These are phyloP conservation scores for Lablab purpureus DNA, from an alignment of 306 rosid genomes.

Conservation along the genomic window DNA sequence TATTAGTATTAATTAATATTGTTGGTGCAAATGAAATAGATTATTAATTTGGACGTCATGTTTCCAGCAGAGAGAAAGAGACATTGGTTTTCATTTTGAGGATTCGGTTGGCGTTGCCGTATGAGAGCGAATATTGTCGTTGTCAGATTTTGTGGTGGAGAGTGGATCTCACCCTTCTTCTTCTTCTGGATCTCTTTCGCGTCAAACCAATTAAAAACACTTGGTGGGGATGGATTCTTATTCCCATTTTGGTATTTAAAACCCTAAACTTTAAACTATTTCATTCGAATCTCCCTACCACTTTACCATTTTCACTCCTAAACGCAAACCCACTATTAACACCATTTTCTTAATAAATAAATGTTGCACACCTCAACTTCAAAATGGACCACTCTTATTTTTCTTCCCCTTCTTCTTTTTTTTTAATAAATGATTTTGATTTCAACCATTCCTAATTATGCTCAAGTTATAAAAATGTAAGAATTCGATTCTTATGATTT, in stretches of 20 bases:
- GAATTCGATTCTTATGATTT: neutral
- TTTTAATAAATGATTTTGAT: neutral
- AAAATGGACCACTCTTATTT: neutral
- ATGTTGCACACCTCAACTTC: neutral
- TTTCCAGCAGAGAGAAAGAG: conserved; percentile 42
- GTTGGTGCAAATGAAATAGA: neutral
- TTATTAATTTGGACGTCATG: conserved; percentile 32
- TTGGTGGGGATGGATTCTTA: conserved; percentile 42
- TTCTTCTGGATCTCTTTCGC: conserved; percentile 19
- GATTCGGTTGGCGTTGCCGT: conserved; percentile 38
- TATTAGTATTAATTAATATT: neutral
- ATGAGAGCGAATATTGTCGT: conserved; percentile 37
- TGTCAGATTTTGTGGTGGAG: conserved; percentile 34
- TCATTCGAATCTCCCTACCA: conserved; percentile 26
- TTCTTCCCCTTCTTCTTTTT: too few species aligned
- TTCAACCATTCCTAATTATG: neutral
- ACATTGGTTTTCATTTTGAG: conserved; percentile 35
- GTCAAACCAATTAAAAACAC: neutral
- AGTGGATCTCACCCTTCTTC: conserved; percentile 10
- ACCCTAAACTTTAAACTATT: conserved; percentile 14
- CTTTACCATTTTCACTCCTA: conserved; percentile 15
- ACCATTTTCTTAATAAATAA: neutral
- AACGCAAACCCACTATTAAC: neutral
- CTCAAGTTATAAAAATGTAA: neutral
- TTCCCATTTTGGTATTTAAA: conserved; percentile 34